phyloP scores from a whole-genome alignment of 2,329 filamentous ascomycete genomes.

The Botryosphaeria dothidea region DNA sequence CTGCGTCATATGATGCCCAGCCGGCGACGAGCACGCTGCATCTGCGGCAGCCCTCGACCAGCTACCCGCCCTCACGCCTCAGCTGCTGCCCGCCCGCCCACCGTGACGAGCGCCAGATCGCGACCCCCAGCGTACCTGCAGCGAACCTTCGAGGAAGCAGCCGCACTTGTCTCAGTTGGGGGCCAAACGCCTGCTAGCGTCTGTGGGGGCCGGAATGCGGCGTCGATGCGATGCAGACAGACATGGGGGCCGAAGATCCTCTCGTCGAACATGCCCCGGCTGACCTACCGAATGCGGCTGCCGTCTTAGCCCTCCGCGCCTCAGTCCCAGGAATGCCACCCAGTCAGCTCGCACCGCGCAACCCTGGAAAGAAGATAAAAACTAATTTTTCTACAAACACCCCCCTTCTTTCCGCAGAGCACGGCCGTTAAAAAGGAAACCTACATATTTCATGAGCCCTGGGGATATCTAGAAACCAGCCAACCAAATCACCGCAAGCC shows the following conservation, averaged over 20 bases:
- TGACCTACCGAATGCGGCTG: not conserved
- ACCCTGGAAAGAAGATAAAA: not conserved
- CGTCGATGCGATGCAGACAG: not conserved
- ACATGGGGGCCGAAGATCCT: not conserved
- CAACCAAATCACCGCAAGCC: not conserved
- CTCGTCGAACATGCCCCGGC: not conserved
- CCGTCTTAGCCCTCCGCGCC: not conserved
- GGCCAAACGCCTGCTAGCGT: not conserved
- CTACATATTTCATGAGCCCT: not conserved
- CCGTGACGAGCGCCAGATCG: not conserved
- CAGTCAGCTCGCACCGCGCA: not conserved
- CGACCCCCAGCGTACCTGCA: constrained; percentile 7
- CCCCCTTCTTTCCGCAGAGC: not conserved
- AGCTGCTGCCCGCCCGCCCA: not conserved
- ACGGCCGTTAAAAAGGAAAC: constrained; percentile 5
- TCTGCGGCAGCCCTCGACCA: not conserved
- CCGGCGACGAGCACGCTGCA: too few species aligned
- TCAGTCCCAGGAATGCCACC: not conserved
- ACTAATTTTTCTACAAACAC: not conserved
- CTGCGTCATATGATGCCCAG: not conserved
- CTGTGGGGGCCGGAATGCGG: constrained; percentile 5
- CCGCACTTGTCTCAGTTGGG: constrained; percentile 3
- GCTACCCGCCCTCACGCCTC: not conserved
- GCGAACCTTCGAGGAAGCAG: constrained; percentile 3
- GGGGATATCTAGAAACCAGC: constrained; percentile 13